phyloP scores from a whole-genome alignment of 176 grass and related monocot genomes.

The Phoenix dactylifera region DNA sequence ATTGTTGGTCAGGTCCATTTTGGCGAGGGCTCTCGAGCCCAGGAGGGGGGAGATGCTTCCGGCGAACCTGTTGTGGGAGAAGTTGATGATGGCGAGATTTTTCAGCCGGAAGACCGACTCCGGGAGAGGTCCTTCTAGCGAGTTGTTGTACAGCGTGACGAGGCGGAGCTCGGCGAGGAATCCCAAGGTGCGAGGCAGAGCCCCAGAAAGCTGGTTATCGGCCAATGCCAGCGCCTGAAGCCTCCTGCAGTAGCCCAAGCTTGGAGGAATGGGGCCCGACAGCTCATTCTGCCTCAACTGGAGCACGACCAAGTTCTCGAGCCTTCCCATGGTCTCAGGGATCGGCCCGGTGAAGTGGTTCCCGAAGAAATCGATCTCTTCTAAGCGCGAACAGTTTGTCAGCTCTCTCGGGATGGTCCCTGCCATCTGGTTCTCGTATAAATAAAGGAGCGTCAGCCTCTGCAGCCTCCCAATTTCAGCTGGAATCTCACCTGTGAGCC shows the following conservation, averaged over 20 bases:
- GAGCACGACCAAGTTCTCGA: slow-evolving; percentile 62
- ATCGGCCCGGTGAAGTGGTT: slow-evolving; percentile 65
- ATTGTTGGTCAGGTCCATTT: slow-evolving; percentile 67
- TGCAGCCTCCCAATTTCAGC: slow-evolving; percentile 56
- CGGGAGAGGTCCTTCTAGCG: slow-evolving; percentile 54
- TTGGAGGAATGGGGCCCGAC: slow-evolving; percentile 60
- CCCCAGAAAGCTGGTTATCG: slow-evolving; percentile 62
- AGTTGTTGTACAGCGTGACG: slow-evolving; percentile 96
- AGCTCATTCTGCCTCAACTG: slow-evolving; percentile 93
- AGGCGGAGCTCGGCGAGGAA: slow-evolving; percentile 45
- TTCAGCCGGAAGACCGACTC: slow-evolving; percentile 45
- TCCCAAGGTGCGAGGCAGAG: slow-evolving; percentile 41
- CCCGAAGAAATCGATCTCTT: slow-evolving; percentile 89
- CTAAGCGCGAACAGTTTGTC: slow-evolving; percentile 64
- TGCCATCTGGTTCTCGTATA: slow-evolving; percentile 92
- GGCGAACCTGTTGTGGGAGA: slow-evolving; percentile 69
- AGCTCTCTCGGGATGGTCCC: slow-evolving; percentile 60
- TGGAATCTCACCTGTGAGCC: slow-evolving; percentile 49
- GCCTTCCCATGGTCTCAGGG: slow-evolving; percentile 57
- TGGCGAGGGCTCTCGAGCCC: slow-evolving; percentile 44
- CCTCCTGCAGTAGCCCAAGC: slow-evolving; percentile 55
- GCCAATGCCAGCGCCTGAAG: slow-evolving; percentile 74
- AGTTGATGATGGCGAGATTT: slow-evolving; percentile 77
- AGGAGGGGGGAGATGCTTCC: slow-evolving; percentile 57
- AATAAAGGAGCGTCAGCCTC: slow-evolving; percentile 46